Evolutionary conservation across 2,329 filamentous ascomycete species (phyloP).

Genomic region (Penicillium sp.): DNA sequence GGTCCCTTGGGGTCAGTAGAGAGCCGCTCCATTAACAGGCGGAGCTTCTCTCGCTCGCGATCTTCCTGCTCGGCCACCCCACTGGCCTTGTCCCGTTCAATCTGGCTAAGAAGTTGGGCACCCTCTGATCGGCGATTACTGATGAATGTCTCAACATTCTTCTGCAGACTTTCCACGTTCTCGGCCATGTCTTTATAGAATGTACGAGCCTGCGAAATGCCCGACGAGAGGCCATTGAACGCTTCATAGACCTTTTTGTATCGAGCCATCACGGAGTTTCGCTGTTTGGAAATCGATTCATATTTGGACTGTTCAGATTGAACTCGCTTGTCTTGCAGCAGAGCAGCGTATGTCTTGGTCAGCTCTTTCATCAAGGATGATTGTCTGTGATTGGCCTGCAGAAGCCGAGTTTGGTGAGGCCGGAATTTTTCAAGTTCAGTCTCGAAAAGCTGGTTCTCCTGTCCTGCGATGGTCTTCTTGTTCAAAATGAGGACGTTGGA

Average conservation of each 20-base stretch:
- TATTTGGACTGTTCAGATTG: conserved; percentile 93
- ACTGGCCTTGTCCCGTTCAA: conserved; percentile 69
- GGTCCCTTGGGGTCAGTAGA: conserved; percentile 60
- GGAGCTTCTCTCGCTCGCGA: conserved; percentile 75
- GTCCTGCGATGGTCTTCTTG: conserved; percentile 91
- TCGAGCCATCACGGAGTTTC: conserved; percentile 71
- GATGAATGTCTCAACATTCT: conserved; percentile 96
- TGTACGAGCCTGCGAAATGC: conserved; percentile 76
- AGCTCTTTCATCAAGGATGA: conserved; percentile 90
- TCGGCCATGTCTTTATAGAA: conserved; percentile 97
- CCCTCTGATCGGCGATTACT: conserved; percentile 90
- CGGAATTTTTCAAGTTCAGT: conserved; percentile 96
- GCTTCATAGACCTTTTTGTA: conserved; percentile 91
- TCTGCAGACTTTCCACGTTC: conserved; percentile 81
- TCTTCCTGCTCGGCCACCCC: conserved; percentile 60
- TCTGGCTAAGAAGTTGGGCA: conserved; percentile 78
- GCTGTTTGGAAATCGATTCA: conserved; percentile 76
- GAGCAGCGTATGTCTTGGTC: conserved; percentile 74
- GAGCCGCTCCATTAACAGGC: conserved; percentile 91
- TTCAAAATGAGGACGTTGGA: conserved; percentile 95
- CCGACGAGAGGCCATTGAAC: conserved; percentile 82
- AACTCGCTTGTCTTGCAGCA: conserved; percentile 91
- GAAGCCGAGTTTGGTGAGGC: conserved; percentile 80
- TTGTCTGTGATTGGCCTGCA: conserved; percentile 95
- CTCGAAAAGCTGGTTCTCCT: conserved; percentile 88